Evolutionary conservation across 768 basidiomycete genomes (phyloP).

Genomic region (Scleroderma bovista): DNA sequence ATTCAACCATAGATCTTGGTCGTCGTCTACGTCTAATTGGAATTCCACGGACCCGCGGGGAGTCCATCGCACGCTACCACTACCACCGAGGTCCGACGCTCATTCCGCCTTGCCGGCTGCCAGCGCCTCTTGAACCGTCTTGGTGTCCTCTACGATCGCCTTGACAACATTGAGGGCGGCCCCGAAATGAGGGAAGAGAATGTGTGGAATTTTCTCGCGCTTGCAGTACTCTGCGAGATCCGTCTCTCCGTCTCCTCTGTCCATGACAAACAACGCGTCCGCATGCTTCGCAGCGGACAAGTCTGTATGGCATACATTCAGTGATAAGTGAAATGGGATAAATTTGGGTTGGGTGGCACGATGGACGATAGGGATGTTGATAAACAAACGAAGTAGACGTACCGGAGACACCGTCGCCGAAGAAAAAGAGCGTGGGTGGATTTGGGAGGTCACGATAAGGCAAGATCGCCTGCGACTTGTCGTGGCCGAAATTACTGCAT

Average conservation of each 20-base stretch:
- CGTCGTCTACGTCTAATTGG: too few species aligned
- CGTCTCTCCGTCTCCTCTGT: constrained; percentile 64
- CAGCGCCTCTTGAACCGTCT: neutral
- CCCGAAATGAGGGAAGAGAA: constrained; percentile 70
- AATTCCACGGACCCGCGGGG: too few species aligned
- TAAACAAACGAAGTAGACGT: constrained; percentile 14
- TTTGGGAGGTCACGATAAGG: constrained; percentile 42
- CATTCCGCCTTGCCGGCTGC: neutral
- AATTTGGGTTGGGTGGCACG: neutral
- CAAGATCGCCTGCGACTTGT: constrained; percentile 92
- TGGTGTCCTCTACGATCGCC: constrained; percentile 67
- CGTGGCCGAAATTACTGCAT: constrained; percentile 84
- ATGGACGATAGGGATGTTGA: too few species aligned
- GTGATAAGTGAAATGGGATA: neutral
- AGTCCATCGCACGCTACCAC: too few species aligned
- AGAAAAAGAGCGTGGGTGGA: constrained; percentile 84
- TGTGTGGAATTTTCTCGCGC: constrained; percentile 71
- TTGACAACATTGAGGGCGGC: constrained; percentile 55
- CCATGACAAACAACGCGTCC: constrained; percentile 92
- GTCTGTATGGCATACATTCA: constrained; percentile 42
- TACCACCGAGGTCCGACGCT: too few species aligned
- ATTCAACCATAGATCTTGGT: too few species aligned
- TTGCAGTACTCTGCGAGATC: constrained; percentile 83
- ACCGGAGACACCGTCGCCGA: constrained; percentile 97
- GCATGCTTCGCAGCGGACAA: constrained; percentile 91